Base-by-base conservation (phyloP, 805 yeast species). In the Lipomyces orientalis region DNA sequence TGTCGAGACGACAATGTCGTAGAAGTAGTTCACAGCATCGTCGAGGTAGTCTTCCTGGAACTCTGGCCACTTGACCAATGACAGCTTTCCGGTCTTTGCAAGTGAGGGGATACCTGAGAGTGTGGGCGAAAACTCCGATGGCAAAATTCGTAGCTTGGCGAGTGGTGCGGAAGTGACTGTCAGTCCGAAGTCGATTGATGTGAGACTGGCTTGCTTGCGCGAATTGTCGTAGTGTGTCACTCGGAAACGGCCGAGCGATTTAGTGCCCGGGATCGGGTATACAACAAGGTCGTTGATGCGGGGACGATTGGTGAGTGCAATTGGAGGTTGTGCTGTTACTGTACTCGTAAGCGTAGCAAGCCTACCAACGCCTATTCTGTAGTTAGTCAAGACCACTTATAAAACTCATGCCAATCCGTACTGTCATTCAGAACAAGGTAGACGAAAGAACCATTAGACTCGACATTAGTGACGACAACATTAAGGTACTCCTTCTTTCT, bases 401-500 rank as follows among this genome's bases (percentile, higher is more conserved):
- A 54, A 22, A 0, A 19, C 5, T 16, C 19, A n/a, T n/a, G 10
- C 25, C 10, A 19, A 54, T 7, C 22, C 66, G 25, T 55, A 65
- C 68, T 33, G 16, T 60, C 68, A 39, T 70, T 63, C 29, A 67
- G 58, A 34, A 66, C 35, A 10, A 68, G 62, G 22, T 62, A 62
- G n/a, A 59, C 51, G 55, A 73, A 71, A 39, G 73, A 54, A 14
- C 80, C 80, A 35, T 71, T 74, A 4, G 73, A 58, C 7, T 75
- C 71, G 14, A 78, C 76, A 49, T 71, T 65, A 16, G 81, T 73
- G 39, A 80, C 68, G 34, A 73, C 71, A 12, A 80, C 77, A 63
- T 81, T 82, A 61, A 77, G 66, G 71, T 79, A 81, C 57, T 73
- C 73, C 33, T 66, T 69, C 19, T 65, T 68, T 19, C 56, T 60